phyloP scores from a whole-genome alignment of 805 yeast genomes.

The Yueomyces sp. region DNA sequence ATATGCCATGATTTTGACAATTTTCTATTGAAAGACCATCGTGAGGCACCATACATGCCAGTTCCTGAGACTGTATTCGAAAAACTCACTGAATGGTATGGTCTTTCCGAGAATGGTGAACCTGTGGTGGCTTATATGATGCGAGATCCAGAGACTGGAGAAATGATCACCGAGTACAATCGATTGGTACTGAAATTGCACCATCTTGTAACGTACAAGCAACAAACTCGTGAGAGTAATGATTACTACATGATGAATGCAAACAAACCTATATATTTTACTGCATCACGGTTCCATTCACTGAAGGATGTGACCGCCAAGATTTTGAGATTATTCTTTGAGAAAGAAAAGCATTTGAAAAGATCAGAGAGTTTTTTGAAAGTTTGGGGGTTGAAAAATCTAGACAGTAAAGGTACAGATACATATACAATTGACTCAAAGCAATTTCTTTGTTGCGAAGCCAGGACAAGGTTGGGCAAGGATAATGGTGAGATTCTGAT shows the following conservation, averaged over 20 bases:
- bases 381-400: conserved; percentile 15
- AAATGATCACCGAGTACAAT: conserved; percentile 24
- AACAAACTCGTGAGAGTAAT: conserved; percentile 4
- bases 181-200: conserved; percentile 27
- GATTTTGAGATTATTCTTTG: conserved; percentile 10
- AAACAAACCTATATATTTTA: conserved; percentile 16
- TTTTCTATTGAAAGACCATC: conserved; percentile 24
- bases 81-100: conserved; percentile 40
- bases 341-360: conserved; percentile 10
- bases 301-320: conserved; percentile 16
- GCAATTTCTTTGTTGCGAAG: conserved; percentile 15
- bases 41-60: conserved; percentile 18
- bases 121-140: conserved; percentile 28
- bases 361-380: conserved; percentile 7
- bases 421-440: conserved; percentile 17
- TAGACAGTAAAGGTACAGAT: conserved; percentile 2
- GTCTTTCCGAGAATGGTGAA: conserved; percentile 27
- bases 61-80: conserved; percentile 34
- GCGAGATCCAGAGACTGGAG: conserved; percentile 12
- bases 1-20: conserved; percentile 35
- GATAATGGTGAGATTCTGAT: conserved; percentile 7
- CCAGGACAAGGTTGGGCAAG: conserved; percentile 14
- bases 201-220: conserved; percentile 13
- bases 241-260: conserved; percentile 1
- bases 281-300: conserved; percentile 24